Percentiles rank a stretch among this genome's conserved stretches.
Conservation (phyloP, 768 basidiomycete species). For the Leccinum aurantiacum region DNA sequence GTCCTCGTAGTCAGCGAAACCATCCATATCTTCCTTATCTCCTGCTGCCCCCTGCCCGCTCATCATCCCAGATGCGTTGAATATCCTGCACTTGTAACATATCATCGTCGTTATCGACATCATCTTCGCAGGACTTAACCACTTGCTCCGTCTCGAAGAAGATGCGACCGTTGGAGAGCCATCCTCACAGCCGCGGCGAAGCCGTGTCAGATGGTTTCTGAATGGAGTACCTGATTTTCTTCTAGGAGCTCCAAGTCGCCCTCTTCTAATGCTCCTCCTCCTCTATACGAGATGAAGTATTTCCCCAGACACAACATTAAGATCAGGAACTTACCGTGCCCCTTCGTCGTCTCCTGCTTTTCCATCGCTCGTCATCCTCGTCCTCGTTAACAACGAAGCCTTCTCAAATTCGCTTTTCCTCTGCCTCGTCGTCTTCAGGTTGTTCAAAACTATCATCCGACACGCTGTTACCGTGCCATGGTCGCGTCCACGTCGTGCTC, state of each 20-base stretch:
- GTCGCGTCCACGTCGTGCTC: conserved; percentile 59
- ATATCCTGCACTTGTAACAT: conserved; percentile 56
- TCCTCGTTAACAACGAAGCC: conserved; percentile 95
- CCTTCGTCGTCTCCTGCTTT: conserved; percentile 66
- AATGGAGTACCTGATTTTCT: conserved; percentile 81
- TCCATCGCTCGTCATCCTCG: conserved; percentile 70
- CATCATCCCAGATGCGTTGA: conserved; percentile 80
- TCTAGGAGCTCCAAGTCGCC: conserved; percentile 79
- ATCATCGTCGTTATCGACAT: conserved; percentile 55
- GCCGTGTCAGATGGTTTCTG: conserved; percentile 70
- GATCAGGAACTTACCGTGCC: conserved; percentile 43
- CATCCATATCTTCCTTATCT: conserved; percentile 66
- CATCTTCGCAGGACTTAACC: conserved; percentile 77
- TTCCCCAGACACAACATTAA: conserved; percentile 7
- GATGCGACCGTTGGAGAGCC: conserved; percentile 65
- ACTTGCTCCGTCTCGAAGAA: conserved; percentile 56
- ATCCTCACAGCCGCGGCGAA: conserved; percentile 72
- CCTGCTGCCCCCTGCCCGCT: conserved; percentile 43
- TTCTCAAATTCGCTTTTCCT: conserved; percentile 73
- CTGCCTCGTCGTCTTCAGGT: conserved; percentile 89
- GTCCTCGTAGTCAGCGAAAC: conserved; percentile 77
- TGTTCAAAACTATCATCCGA: conserved; percentile 88
- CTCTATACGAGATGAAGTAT: conserved; percentile 28
- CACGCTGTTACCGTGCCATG: conserved; percentile 40
- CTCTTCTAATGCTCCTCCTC: conserved; percentile 74